Evolutionary conservation across 352 stramenopile species (phyloP).

Genomic region (Pythium brachiatum): DNA sequence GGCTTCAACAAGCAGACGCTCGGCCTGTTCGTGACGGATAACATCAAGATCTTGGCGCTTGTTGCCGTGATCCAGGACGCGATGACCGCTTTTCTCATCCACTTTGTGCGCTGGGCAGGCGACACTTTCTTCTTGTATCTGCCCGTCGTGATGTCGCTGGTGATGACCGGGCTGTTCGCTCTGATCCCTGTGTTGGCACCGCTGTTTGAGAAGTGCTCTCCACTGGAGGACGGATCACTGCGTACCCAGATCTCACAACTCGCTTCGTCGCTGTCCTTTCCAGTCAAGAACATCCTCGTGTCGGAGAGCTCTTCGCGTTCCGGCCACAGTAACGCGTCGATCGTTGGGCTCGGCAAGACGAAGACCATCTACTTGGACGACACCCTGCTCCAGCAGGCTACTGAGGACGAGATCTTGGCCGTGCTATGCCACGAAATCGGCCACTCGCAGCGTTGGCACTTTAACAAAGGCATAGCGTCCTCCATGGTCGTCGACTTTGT

Average conservation of each 20-base stretch:
- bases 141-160: constrained; percentile 40
- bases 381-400: constrained; percentile 92
- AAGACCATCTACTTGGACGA: constrained; percentile 97
- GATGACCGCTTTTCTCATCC: constrained; percentile 49
- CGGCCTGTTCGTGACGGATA: constrained; percentile 92
- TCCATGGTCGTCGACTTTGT: constrained; percentile 26
- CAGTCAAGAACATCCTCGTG: constrained; percentile 96
- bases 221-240: constrained; percentile 80
- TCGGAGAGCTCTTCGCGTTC: constrained; percentile 95
- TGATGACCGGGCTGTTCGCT: background rate
- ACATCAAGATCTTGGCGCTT: constrained; percentile 89
- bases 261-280: constrained; percentile 88
- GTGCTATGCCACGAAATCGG: constrained; percentile 96
- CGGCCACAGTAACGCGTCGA: constrained; percentile 85
- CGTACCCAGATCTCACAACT: constrained; percentile 91
- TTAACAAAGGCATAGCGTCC: constrained; percentile 32
- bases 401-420: constrained; percentile 92
- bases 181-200: constrained; percentile 87
- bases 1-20: constrained; percentile 98
- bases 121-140: constrained; percentile 89
- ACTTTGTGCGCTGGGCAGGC: constrained; percentile 68
- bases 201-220: constrained; percentile 95
- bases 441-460: constrained; percentile 96
- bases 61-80: constrained; percentile 67
- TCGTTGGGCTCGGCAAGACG: constrained; percentile 93